Percentiles rank a stretch among this genome's conserved stretches.
phyloP scores from a whole-genome alignment of 2,329 filamentous ascomycete species.

The Stagonosporopsis cucurbitacearum region DNA sequence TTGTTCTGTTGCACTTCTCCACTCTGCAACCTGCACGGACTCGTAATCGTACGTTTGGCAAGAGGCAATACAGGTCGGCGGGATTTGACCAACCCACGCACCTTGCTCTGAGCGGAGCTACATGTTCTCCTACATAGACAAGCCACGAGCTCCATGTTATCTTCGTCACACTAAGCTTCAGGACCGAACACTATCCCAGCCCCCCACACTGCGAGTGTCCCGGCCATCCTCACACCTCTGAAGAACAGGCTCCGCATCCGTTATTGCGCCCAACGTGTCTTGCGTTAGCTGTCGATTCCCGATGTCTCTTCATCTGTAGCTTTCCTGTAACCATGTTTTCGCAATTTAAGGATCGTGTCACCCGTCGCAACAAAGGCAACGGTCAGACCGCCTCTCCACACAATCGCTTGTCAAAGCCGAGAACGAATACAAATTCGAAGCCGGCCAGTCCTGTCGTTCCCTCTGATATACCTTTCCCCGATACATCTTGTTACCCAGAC shows the following conservation, averaged over 20 bases:
- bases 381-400: conserved; percentile 33
- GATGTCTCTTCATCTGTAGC: conserved; percentile 22
- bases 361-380: conserved; percentile 33
- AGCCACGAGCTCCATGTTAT: conserved; percentile 17
- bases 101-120: conserved; percentile 21
- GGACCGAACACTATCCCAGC: conserved; percentile 18
- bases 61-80: conserved; percentile 20
- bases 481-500: conserved; percentile 35
- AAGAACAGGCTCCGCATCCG: background rate
- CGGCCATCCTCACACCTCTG: conserved; percentile 15
- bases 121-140: conserved; percentile 24
- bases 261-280: conserved; percentile 1
- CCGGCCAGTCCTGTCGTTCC: conserved; percentile 19
- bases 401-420: conserved; percentile 46
- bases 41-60: conserved; percentile 26
- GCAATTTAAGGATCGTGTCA: conserved; percentile 26
- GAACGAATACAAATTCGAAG: conserved; percentile 45
- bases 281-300: conserved; percentile 14
- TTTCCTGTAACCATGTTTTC: conserved; percentile 25
- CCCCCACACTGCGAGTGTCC: conserved; percentile 16
- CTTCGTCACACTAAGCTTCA: conserved; percentile 21
- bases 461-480: conserved; percentile 31
- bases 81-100: conserved; percentile 22
- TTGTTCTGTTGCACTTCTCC: conserved; percentile 33
- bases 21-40: conserved; percentile 29